Evolutionary conservation across 2,329 filamentous ascomycete genomes (phyloP).

Genomic region (Phaeophleospora eucalypticola): DNA sequence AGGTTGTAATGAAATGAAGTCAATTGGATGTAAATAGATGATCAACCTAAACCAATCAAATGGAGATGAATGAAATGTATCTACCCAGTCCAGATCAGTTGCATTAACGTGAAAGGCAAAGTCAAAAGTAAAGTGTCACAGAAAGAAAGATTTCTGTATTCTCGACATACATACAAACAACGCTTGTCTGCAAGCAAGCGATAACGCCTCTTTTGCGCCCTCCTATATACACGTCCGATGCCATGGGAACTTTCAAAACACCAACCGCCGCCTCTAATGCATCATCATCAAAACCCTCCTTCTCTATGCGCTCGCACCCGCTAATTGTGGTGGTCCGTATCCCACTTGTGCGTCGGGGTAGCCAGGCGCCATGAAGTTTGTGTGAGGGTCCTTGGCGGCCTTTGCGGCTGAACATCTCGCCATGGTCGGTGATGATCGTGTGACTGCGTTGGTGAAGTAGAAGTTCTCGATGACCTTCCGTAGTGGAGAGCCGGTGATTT

Average conservation of each 20-base stretch:
- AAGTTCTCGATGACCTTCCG: slow-evolving; percentile 91
- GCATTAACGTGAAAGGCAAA: not conserved
- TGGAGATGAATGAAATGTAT: too few species aligned
- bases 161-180: slow-evolving; percentile 8
- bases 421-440: slow-evolving; percentile 97
- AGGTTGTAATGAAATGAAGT: too few species aligned
- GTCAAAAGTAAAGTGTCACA: not conserved
- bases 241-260: not conserved
- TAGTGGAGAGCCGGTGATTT: slow-evolving; percentile 67
- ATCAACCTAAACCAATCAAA: too few species aligned
- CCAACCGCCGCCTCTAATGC: not conserved
- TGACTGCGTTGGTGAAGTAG: slow-evolving; percentile 96
- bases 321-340: slow-evolving; percentile 34
- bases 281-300: too few species aligned
- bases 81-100: too few species aligned
- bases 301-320: slow-evolving; percentile 21
- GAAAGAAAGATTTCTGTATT: slow-evolving; percentile 2
- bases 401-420: slow-evolving; percentile 93
- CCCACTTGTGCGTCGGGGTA: slow-evolving; percentile 38
- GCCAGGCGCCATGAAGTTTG: slow-evolving; percentile 51
- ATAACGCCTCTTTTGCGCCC: not conserved
- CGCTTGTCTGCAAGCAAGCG: not conserved
- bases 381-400: slow-evolving; percentile 53
- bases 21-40: too few species aligned
- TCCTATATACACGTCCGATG: not conserved